Evolutionary conservation across 2,329 filamentous ascomycete species (phyloP), one percentile per base, ranked within the genome.

Genomic region (Acephala macrosclerotiorum): DNA sequence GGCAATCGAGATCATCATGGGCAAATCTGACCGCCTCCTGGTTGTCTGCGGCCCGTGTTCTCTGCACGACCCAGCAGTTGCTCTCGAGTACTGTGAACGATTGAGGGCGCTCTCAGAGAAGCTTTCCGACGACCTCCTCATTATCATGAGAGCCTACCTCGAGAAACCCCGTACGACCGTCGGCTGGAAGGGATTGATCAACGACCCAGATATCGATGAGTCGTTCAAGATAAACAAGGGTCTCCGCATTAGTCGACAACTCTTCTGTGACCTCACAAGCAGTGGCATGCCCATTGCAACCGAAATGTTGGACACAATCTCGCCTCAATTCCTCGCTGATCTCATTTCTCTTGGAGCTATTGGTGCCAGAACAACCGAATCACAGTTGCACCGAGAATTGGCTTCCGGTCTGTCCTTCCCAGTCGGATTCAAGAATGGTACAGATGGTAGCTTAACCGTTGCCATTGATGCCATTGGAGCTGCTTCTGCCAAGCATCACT

Each of bases 161-260:
- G 96, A 99, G 85, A 99, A 99, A 86, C 96, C 96, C 49, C 91
- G 96, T 68, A 99, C 96, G 58, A 99, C 96, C 0, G 94, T 99
- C 58, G 96, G 96, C 77, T 99, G 96, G 96, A 99, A 99, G 83
- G 96, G 96, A 60, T 85, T 99, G 79, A 97, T 99, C 86, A 99
- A 99, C 81, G 96, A 99, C 80, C 96, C 96, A 2, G 94, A 98
- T 76, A 97, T 99, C 78, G 93, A 99, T 80, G 91, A 96, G 79
- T 96, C 91, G 77, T 99, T 92, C 90, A 89, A 97, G 83, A 99
- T 99, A 85, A 99, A 99, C 89, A 98, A 98, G 86, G 96, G 96
- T 61, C 87, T 99, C 64, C 89, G 93, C 35, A 89, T 97, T 64
- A 95, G 92, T n/a, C 88, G 96, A 74, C 91, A 97, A 82, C 86